These are phyloP conservation scores for Mycena sanguinolenta DNA, from an alignment of 768 basidiomycete genomes.

Conservation along the genomic window DNA sequence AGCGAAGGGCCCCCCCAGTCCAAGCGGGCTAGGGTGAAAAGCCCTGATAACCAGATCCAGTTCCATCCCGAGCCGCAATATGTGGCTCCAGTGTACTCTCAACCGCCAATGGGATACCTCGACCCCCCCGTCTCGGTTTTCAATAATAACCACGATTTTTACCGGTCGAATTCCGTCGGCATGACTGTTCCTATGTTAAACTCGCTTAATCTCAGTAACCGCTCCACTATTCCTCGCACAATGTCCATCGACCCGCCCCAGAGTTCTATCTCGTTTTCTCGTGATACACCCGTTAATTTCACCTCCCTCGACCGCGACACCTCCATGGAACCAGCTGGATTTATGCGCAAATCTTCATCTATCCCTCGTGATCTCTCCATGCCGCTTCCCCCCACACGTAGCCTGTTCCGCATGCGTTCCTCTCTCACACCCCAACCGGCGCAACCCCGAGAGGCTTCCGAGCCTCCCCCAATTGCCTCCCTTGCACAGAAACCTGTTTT, in stretches of 20 bases:
- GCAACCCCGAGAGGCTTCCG: slow-evolving; percentile 67
- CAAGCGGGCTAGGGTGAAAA: slow-evolving; percentile 69
- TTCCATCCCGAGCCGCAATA: slow-evolving; percentile 40
- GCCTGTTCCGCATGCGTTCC: slow-evolving; percentile 72
- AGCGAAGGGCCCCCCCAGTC: slow-evolving; percentile 50
- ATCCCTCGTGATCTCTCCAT: slow-evolving; percentile 58
- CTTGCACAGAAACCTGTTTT: slow-evolving; percentile 78
- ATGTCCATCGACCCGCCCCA: slow-evolving; percentile 81
- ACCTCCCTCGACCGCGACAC: slow-evolving; percentile 55
- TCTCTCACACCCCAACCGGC: slow-evolving; percentile 80
- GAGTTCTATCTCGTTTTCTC: slow-evolving; percentile 49
- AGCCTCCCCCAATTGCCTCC: slow-evolving; percentile 76
- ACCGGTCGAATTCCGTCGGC: slow-evolving; percentile 38
- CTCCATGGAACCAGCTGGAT: slow-evolving; percentile 48
- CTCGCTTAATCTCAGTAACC: slow-evolving; percentile 43
- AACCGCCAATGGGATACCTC: slow-evolving; percentile 55
- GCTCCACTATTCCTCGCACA: slow-evolving; percentile 61
- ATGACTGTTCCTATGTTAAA: slow-evolving; percentile 42
- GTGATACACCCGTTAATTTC: slow-evolving; percentile 58
- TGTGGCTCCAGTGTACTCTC: slow-evolving; percentile 34
- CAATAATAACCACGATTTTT: slow-evolving; percentile 36
- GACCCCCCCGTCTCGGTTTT: slow-evolving; percentile 68
- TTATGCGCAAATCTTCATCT: slow-evolving; percentile 44
- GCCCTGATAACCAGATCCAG: slow-evolving; percentile 57
- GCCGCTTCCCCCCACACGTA: slow-evolving; percentile 61